phyloP scores from a whole-genome alignment of 2,329 filamentous ascomycete genomes.

The Fusarium sp. region DNA sequence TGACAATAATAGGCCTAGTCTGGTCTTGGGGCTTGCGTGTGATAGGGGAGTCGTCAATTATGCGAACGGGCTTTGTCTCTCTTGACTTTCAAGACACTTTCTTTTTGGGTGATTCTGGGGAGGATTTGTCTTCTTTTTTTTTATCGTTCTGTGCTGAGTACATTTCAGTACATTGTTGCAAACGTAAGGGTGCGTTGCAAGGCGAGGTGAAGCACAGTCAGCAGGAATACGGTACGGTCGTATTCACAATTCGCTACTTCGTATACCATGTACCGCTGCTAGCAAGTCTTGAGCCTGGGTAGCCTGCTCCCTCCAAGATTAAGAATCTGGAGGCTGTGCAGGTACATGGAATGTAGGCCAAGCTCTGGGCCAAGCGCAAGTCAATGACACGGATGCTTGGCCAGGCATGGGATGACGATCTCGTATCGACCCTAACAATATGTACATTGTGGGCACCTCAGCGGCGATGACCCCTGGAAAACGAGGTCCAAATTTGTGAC shows the following conservation, averaged over 20 bases:
- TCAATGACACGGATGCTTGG: constrained; percentile 26
- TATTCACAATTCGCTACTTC: constrained; percentile 15
- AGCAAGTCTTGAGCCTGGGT: constrained; percentile 30
- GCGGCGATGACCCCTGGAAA: constrained; percentile 23
- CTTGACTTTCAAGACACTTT: constrained; percentile 1
- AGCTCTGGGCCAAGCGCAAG: constrained; percentile 25
- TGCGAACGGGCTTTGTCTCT: constrained; percentile 9
- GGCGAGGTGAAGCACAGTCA: not conserved
- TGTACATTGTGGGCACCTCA: constrained; percentile 32
- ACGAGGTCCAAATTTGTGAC: constrained; percentile 23
- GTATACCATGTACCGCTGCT: constrained; percentile 39
- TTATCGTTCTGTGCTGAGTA: not conserved
- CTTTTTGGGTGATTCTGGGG: not conserved
- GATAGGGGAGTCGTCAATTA: constrained; percentile 32
- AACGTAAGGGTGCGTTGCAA: not conserved
- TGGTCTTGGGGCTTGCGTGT: constrained; percentile 33
- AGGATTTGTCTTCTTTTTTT: not conserved
- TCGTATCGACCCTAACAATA: constrained; percentile 50
- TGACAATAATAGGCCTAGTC: constrained; percentile 39
- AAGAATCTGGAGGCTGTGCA: constrained; percentile 44
- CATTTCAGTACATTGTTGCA: not conserved
- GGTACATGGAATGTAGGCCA: constrained; percentile 43
- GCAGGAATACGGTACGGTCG: constrained; percentile 2
- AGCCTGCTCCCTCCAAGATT: constrained; percentile 16
- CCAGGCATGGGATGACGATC: constrained; percentile 37